Conservation (phyloP, 2,329 filamentous ascomycete genomes). For the Teratosphaeria epicoccoides region DNA sequence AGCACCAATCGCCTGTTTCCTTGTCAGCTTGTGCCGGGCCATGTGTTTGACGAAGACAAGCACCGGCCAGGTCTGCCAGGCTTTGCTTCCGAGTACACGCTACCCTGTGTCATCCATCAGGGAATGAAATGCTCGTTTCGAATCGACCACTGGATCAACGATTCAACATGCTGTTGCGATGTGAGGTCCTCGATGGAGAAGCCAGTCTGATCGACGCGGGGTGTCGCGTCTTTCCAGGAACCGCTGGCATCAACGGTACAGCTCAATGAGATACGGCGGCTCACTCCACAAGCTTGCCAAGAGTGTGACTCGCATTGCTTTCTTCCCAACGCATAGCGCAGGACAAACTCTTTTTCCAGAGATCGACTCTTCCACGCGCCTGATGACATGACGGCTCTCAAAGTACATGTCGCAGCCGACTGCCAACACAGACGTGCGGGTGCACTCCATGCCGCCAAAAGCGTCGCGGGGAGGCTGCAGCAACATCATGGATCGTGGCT, state of each 20-base stretch:
- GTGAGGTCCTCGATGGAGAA: slow-evolving; percentile 35
- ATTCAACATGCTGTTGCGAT: slow-evolving; percentile 28
- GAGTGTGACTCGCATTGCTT: slow-evolving; percentile 45
- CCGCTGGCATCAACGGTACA: slow-evolving; percentile 46
- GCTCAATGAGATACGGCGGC: too few relatives aligned
- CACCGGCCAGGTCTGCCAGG: slow-evolving; percentile 54
- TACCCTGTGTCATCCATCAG: slow-evolving; percentile 58
- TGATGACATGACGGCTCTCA: slow-evolving; percentile 58
- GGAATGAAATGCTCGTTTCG: slow-evolving; percentile 48
- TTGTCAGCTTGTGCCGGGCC: neutral
- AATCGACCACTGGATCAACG: slow-evolving; percentile 46
- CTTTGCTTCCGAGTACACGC: slow-evolving; percentile 43
- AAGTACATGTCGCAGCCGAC: slow-evolving; percentile 59
- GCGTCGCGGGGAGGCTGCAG: slow-evolving; percentile 54
- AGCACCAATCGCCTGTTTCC: slow-evolving; percentile 29
- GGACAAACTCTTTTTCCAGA: slow-evolving; percentile 24
- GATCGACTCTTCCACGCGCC: slow-evolving; percentile 50
- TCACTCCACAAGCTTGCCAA: slow-evolving; percentile 49
- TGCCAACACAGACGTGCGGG: slow-evolving; percentile 56
- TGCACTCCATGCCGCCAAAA: slow-evolving; percentile 56
- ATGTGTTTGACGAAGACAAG: neutral
- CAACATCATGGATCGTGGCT: slow-evolving; percentile 49
- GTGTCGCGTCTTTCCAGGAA: slow-evolving; percentile 52
- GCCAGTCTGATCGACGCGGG: slow-evolving; percentile 46
- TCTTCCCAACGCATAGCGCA: slow-evolving; percentile 26